A percentile compares a stretch with the other conserved stretches of the same genome.
These are phyloP conservation scores for Plasmopara viticola DNA, from an alignment of 352 stramenopile species.

Conservation along the genomic window DNA sequence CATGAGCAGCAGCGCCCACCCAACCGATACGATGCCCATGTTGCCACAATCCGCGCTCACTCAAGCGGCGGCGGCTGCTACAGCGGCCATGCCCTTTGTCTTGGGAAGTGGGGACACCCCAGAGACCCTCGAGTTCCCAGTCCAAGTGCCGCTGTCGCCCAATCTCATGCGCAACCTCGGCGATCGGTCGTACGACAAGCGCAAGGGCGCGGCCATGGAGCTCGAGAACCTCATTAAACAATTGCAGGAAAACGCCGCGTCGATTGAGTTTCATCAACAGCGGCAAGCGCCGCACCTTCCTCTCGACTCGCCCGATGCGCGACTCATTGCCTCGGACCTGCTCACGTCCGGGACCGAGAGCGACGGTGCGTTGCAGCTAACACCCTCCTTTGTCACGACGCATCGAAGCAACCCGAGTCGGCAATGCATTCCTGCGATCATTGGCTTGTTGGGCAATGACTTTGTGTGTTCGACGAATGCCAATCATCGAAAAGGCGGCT, in stretches of 20 bases:
- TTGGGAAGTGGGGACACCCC: conserved; percentile 22
- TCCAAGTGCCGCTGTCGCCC: conserved; percentile 67
- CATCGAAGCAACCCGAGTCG: conserved; percentile 38
- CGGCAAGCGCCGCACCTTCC: conserved; percentile 32
- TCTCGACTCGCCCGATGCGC: too few relatives aligned
- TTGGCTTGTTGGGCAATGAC: conserved; percentile 95
- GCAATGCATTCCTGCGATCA: conserved; percentile 90
- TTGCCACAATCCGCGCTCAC: conserved; percentile 52
- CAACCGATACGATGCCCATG: conserved; percentile 33
- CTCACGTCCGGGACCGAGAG: conserved; percentile 15
- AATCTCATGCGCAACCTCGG: conserved; percentile 89
- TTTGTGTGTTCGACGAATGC: conserved; percentile 98
- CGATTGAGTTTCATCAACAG: conserved; percentile 56
- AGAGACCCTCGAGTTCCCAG: conserved; percentile 26
- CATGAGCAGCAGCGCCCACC: conserved; percentile 29
- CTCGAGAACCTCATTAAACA: conserved; percentile 98
- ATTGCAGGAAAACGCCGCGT: conserved; percentile 91
- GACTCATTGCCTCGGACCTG: not conserved
- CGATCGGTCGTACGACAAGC: conserved; percentile 98
- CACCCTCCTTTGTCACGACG: not conserved
- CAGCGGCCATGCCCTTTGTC: conserved; percentile 42
- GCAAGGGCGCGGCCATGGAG: conserved; percentile 98
- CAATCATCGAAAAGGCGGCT: conserved; percentile 97
- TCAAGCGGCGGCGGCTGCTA: conserved; percentile 34
- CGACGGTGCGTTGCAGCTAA: conserved; percentile 16